Percentiles rank a stretch among this genome's conserved stretches.
Conservation (phyloP, 306 rosid genomes). For the Adenanthera pavonina region DNA sequence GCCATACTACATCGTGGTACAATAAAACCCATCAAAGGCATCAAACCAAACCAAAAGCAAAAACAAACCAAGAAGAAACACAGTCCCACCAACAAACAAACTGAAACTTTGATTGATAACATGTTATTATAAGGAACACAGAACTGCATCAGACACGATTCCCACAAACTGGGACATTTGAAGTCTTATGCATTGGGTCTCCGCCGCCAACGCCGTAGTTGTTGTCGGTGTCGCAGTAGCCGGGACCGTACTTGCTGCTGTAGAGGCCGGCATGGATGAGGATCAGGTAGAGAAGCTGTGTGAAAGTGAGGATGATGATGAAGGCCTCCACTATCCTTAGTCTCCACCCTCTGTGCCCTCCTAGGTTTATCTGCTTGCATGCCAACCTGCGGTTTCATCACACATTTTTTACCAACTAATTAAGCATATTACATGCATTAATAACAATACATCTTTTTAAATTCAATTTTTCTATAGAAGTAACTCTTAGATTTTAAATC, state of each 20-base stretch:
- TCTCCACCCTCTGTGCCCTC: slow-evolving; percentile 95
- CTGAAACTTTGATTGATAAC: background rate
- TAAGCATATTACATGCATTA: no score
- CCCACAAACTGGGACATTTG: slow-evolving; percentile 42
- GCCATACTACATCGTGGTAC: background rate
- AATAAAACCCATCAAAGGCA: background rate
- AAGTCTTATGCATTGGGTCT: slow-evolving; percentile 66
- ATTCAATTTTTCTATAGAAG: no score
- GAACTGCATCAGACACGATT: slow-evolving; percentile 45
- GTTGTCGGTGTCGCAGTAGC: slow-evolving; percentile 70
- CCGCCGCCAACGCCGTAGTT: slow-evolving; percentile 57
- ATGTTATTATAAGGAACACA: background rate
- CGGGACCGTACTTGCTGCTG: slow-evolving; percentile 88
- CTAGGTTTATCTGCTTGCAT: slow-evolving; percentile 77
- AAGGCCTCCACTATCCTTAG: slow-evolving; percentile 77
- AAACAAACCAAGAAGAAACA: background rate
- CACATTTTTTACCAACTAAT: background rate
- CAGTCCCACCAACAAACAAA: background rate
- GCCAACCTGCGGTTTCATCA: slow-evolving; percentile 58
- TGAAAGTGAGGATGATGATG: slow-evolving; percentile 70
- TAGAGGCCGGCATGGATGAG: slow-evolving; percentile 81
- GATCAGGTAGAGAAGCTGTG: slow-evolving; percentile 67
- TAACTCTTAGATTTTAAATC: no score
- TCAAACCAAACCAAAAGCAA: background rate
- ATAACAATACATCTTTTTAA: no score